Evolutionary conservation across 225 moss, liverwort and hornwort genomes (phyloP).

Genomic region (Bryum argenteum): DNA sequence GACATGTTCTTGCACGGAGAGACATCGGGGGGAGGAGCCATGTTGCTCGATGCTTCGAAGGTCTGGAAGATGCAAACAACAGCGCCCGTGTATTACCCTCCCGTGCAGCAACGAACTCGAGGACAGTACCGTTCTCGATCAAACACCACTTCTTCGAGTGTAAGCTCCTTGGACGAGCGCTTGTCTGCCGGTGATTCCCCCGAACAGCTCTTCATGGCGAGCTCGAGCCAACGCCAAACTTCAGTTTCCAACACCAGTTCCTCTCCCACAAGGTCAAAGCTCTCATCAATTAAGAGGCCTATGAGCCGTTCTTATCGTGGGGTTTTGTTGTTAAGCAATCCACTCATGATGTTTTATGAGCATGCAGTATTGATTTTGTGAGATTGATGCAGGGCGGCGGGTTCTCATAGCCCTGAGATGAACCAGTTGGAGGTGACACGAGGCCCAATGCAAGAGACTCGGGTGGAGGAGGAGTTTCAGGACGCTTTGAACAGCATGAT

Average conservation of each 20-base stretch:
- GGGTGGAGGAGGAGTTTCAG: slow-evolving; percentile 29
- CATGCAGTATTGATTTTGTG: background rate
- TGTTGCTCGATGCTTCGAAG: background rate
- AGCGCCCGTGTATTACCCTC: slow-evolving; percentile 14
- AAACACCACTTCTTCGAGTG: slow-evolving; percentile 45
- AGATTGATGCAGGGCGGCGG: slow-evolving; percentile 28
- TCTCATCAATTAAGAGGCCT: background rate
- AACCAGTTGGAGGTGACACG: slow-evolving; percentile 24
- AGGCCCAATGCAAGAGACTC: slow-evolving; percentile 15
- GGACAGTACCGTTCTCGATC: slow-evolving; percentile 37
- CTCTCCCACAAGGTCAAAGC: slow-evolving; percentile 32
- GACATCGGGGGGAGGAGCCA: slow-evolving; percentile 19
- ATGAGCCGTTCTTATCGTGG: too few relatives aligned
- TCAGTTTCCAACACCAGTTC: slow-evolving; percentile 49
- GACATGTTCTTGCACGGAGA: slow-evolving; percentile 37
- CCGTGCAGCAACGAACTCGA: slow-evolving; percentile 17
- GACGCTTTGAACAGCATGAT: slow-evolving; percentile 31
- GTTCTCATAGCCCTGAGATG: slow-evolving; percentile 37
- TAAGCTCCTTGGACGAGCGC: slow-evolving; percentile 48
- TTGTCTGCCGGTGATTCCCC: slow-evolving; percentile 37
- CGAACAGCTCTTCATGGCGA: slow-evolving; percentile 28
- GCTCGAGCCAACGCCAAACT: slow-evolving; percentile 21
- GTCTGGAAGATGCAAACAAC: slow-evolving; percentile 30
- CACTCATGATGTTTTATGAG: too few relatives aligned
- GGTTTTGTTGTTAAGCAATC: too few relatives aligned